Conservation (phyloP, 495 filamentous ascomycete species). For the Xylaria telfairii region DNA sequence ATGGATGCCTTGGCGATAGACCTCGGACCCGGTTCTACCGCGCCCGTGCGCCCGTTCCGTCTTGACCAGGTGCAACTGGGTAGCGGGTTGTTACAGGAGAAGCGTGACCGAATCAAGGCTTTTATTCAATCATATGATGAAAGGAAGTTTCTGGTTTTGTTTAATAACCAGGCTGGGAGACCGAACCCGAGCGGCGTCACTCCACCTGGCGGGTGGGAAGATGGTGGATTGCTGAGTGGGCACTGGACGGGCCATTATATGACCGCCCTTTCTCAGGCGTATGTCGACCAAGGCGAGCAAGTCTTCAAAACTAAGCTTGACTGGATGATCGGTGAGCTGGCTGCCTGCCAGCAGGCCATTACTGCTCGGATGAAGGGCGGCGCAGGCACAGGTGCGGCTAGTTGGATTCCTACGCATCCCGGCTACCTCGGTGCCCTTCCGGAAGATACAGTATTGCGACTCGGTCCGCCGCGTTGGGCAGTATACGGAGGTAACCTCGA, state of each 20-base stretch:
- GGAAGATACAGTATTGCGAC: constrained; percentile 32
- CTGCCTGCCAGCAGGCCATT: constrained; percentile 30
- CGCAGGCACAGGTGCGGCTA: constrained; percentile 16
- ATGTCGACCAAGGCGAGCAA: constrained; percentile 32
- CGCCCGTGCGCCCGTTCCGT: constrained; percentile 33
- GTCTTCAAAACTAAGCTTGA: constrained; percentile 30
- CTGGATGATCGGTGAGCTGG: constrained; percentile 34
- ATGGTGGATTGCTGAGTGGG: constrained; percentile 33
- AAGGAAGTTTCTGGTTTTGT: constrained; percentile 30
- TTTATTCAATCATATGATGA: constrained; percentile 30
- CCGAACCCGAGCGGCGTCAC: constrained; percentile 28
- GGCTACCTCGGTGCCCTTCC: constrained; percentile 34
- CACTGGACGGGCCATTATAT: constrained; percentile 36
- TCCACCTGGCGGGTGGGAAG: constrained; percentile 35
- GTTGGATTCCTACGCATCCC: constrained; percentile 30
- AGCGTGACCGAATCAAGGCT: constrained; percentile 34
- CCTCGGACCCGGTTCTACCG: constrained; percentile 30
- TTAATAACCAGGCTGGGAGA: constrained; percentile 34
- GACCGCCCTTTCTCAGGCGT: constrained; percentile 34
- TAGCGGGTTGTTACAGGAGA: constrained; percentile 31
- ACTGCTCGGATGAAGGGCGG: constrained; percentile 28
- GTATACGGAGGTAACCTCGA: constrained; percentile 26
- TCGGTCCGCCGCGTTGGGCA: constrained; percentile 35
- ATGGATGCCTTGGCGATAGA: constrained; percentile 20
- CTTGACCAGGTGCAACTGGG: constrained; percentile 33